Conservation (phyloP, 306 rosid genomes). For the Sechiopsis laciniata region DNA sequence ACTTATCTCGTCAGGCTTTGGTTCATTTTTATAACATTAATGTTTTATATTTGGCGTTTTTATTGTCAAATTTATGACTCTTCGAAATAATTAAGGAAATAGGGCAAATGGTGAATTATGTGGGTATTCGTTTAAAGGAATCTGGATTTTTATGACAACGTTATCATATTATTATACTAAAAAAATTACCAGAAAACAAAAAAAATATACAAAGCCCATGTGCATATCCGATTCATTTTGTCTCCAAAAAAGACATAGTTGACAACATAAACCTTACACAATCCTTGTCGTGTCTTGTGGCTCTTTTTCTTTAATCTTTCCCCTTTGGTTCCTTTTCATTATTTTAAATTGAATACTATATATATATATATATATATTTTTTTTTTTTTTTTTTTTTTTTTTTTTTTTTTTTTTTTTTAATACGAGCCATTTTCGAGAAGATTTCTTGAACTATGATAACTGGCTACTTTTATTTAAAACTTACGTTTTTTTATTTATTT, state of each 20-base stretch:
- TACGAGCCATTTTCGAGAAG: too few species aligned
- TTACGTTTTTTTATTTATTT: background rate
- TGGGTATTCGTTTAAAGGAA: conserved; percentile 17
- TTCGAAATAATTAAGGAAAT: conserved; percentile 13
- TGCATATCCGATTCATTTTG: conserved; percentile 16
- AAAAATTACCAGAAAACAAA: background rate
- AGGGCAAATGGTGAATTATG: background rate
- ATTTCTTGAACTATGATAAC: background rate
- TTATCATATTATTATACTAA: background rate
- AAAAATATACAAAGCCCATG: conserved; percentile 11
- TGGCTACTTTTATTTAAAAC: too few species aligned
- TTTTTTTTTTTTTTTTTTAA: too few species aligned
- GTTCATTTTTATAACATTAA: background rate
- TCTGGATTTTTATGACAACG: background rate
- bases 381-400: too few species aligned
- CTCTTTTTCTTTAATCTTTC: background rate
- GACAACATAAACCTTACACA: background rate
- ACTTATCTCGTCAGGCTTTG: background rate
- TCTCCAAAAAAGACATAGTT: background rate
- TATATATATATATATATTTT: too few species aligned
- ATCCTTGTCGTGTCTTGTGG: too few species aligned
- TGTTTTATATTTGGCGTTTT: background rate
- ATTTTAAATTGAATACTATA: background rate
- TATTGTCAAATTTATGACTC: background rate
- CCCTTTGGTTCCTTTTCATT: background rate